Conservation (phyloP, 2,329 filamentous ascomycete species). For the Zymoseptoria crescenta region DNA sequence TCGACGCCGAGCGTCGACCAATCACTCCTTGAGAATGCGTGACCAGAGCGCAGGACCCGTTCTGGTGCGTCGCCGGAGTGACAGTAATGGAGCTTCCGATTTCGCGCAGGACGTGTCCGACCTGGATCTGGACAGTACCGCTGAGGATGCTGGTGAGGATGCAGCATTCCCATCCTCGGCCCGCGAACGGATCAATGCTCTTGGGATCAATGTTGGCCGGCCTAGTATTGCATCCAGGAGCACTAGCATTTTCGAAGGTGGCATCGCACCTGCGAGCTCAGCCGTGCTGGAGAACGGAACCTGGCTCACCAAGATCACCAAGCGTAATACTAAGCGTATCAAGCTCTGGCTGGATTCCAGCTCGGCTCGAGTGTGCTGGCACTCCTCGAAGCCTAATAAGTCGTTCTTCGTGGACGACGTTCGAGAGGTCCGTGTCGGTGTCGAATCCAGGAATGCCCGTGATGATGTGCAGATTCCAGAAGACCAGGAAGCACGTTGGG, state of each 20-base stretch:
- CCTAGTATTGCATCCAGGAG: slow-evolving; percentile 25
- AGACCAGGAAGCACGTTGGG: slow-evolving; percentile 64
- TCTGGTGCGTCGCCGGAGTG: slow-evolving; percentile 77
- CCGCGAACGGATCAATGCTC: slow-evolving; percentile 31
- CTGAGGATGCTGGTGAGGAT: slow-evolving; percentile 34
- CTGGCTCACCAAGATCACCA: slow-evolving; percentile 72
- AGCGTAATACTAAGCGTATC: slow-evolving; percentile 67
- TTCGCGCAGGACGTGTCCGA: slow-evolving; percentile 41
- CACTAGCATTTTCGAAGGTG: slow-evolving; percentile 31
- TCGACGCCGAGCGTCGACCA: slow-evolving; percentile 69
- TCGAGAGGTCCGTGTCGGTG: slow-evolving; percentile 75
- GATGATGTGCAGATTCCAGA: slow-evolving; percentile 69
- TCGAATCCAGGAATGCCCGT: slow-evolving; percentile 80
- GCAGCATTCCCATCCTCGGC: slow-evolving; percentile 10
- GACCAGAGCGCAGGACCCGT: slow-evolving; percentile 86
- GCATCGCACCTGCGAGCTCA: slow-evolving; percentile 66
- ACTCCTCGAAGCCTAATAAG: slow-evolving; percentile 68
- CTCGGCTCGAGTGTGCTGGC: slow-evolving; percentile 82
- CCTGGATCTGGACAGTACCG: slow-evolving; percentile 50
- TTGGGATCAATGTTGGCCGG: slow-evolving; percentile 34
- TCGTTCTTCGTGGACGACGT: slow-evolving; percentile 93
- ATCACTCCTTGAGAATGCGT: slow-evolving; percentile 61
- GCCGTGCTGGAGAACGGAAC: slow-evolving; percentile 71
- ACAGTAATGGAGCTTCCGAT: slow-evolving; percentile 66
- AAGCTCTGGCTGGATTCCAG: slow-evolving; percentile 73